Evolutionary conservation across 1,284 basidiomycete species (phyloP).

Genomic region (Taiwanofungus camphoratus): DNA sequence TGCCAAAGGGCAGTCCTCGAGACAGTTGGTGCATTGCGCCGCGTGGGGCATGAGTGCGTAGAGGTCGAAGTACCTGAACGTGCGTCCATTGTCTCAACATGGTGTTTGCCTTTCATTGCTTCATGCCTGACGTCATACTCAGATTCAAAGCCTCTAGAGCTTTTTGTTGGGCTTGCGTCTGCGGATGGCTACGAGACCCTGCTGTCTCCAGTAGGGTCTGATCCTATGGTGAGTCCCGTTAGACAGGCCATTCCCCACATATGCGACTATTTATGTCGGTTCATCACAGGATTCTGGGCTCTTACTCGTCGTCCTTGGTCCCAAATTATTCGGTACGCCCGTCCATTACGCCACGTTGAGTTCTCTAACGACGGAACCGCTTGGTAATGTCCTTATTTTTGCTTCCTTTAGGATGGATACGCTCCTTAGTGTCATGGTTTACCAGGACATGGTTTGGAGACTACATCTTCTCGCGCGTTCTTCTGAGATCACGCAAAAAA

Average conservation of each 20-base stretch:
- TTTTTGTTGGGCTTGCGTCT: conserved; percentile 67
- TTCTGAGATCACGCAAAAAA: conserved; percentile 44
- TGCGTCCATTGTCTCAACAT: conserved; percentile 24
- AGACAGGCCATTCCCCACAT: too few relatives aligned
- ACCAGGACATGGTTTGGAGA: conserved; percentile 51
- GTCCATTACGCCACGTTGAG: too few relatives aligned
- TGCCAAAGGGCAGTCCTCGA: conserved; percentile 76
- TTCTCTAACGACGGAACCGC: background rate
- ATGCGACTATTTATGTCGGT: too few relatives aligned
- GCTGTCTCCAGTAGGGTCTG: conserved; percentile 59
- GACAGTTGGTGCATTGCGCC: conserved; percentile 60
- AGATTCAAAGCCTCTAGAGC: background rate
- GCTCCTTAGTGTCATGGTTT: conserved; percentile 42
- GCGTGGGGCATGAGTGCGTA: conserved; percentile 74
- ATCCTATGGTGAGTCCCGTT: conserved; percentile 56
- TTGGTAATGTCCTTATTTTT: background rate
- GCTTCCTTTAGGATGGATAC: conserved; percentile 40
- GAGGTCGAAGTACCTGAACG: conserved; percentile 53
- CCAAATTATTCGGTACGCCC: conserved; percentile 48
- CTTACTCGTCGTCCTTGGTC: conserved; percentile 54
- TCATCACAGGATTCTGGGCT: conserved; percentile 49
- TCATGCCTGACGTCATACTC: background rate
- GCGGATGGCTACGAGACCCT: conserved; percentile 77
- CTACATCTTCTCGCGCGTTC: conserved; percentile 41
- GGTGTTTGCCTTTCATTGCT: too few relatives aligned